A percentile compares a stretch with the other conserved stretches of the same genome.
phyloP scores from a whole-genome alignment of 2,329 filamentous ascomycete genomes.

The Cordyceps fumosorosea region DNA sequence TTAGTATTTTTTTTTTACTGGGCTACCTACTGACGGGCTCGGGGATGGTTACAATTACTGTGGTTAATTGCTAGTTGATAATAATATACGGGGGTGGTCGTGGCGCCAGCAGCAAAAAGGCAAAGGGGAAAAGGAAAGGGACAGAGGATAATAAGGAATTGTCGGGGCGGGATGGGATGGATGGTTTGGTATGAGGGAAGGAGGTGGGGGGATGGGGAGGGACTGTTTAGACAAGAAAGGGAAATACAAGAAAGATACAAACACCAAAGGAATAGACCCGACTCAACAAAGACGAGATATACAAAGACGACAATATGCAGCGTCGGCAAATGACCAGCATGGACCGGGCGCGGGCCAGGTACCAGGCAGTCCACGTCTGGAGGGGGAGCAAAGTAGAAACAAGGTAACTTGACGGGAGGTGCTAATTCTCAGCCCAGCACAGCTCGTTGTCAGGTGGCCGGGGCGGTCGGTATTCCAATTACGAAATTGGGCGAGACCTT shows the following conservation, averaged over 20 bases:
- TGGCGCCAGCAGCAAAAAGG: not conserved
- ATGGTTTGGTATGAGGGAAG: not conserved
- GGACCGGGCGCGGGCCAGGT: not conserved
- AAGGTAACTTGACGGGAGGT: not conserved
- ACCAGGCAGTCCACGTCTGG: not conserved
- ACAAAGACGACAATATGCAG: slow-evolving; percentile 1
- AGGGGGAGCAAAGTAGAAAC: not conserved
- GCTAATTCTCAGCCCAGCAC: not conserved
- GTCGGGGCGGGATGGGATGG: slow-evolving; percentile 1
- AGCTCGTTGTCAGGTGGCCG: not conserved
- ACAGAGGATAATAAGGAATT: slow-evolving; percentile 1
- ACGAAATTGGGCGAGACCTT: not conserved
- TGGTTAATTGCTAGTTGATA: slow-evolving; percentile 14
- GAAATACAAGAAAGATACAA: slow-evolving; percentile 12
- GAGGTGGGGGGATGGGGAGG: not conserved
- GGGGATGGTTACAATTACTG: slow-evolving; percentile 22
- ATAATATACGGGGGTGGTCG: slow-evolving; percentile 9
- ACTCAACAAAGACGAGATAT: not conserved
- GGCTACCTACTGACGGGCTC: slow-evolving; percentile 10
- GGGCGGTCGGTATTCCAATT: not conserved
- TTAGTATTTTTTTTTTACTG: slow-evolving; percentile 11
- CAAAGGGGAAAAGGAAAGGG: not conserved
- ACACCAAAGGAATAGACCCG: slow-evolving; percentile 7
- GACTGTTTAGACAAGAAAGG: slow-evolving; percentile 2
- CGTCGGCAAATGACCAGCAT: not conserved